Conservation (phyloP, 352 stramenopile genomes). For the Phytophthora podocarpi region DNA sequence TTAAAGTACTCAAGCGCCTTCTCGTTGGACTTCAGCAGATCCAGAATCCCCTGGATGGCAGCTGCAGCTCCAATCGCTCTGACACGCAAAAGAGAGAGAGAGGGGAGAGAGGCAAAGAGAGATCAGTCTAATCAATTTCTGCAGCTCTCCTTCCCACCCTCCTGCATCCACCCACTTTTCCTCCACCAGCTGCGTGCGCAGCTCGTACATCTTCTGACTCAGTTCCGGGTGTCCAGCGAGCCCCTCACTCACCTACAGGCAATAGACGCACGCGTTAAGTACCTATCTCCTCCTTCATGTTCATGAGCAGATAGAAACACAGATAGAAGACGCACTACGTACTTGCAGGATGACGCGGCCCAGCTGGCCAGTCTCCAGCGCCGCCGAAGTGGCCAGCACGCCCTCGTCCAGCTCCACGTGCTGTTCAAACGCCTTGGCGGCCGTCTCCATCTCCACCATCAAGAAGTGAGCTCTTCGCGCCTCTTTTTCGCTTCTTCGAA, state of each 20-base stretch:
- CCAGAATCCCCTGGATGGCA: slow-evolving; percentile 50
- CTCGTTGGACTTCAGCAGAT: slow-evolving; percentile 48
- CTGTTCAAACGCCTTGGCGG: slow-evolving; percentile 52
- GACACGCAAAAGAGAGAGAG: neutral
- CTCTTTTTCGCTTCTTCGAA: too few relatives aligned
- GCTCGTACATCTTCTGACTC: slow-evolving; percentile 44
- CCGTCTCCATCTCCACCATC: slow-evolving; percentile 29
- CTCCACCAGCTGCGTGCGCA: slow-evolving; percentile 56
- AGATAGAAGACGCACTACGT: neutral
- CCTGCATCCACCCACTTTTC: slow-evolving; percentile 47
- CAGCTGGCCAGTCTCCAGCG: slow-evolving; percentile 49
- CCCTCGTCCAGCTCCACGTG: slow-evolving; percentile 73
- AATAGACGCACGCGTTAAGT: neutral
- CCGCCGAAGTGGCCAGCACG: slow-evolving; percentile 66
- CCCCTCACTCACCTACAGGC: slow-evolving; percentile 47
- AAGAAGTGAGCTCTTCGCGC: slow-evolving; percentile 11
- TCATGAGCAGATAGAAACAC: too few relatives aligned
- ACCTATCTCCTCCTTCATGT: neutral
- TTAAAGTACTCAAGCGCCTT: slow-evolving; percentile 71
- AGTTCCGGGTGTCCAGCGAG: slow-evolving; percentile 43
- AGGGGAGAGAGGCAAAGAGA: too few relatives aligned
- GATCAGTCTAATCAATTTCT: too few relatives aligned
- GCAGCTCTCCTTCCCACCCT: neutral
- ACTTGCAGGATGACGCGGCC: slow-evolving; percentile 58
- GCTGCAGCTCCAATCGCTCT: slow-evolving; percentile 54